phyloP scores from a whole-genome alignment of 352 stramenopile genomes.

The Blastocystis sp. region DNA sequence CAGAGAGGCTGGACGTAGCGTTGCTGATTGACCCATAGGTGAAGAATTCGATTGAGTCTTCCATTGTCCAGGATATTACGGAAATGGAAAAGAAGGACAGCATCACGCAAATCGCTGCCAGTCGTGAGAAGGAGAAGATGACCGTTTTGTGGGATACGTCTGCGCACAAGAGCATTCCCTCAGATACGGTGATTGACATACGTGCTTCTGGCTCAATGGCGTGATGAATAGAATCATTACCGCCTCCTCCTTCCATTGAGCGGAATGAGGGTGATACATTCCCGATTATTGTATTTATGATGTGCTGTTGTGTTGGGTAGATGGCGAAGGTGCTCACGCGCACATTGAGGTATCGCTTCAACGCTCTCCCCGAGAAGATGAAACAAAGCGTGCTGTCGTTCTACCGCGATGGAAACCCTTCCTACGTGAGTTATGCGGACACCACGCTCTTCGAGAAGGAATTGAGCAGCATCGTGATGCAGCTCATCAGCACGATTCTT shows the following conservation, averaged over 20 bases:
- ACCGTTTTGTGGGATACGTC: conserved; percentile 15
- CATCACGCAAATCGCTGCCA: neutral
- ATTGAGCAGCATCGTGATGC: conserved; percentile 43
- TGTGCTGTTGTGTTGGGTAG: neutral
- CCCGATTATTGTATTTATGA: neutral
- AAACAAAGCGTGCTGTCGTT: conserved; percentile 19
- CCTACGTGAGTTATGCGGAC: neutral
- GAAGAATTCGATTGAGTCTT: conserved; percentile 26
- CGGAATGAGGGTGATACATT: conserved; percentile 47
- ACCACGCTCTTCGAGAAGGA: conserved; percentile 5
- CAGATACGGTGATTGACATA: conserved; percentile 48
- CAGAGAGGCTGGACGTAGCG: neutral
- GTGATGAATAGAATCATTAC: conserved; percentile 19
- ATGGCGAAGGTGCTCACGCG: conserved; percentile 57
- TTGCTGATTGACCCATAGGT: neutral
- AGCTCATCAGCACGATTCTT: conserved; percentile 50
- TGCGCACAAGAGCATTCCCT: neutral
- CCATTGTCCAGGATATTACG: conserved; percentile 27
- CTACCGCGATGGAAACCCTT: neutral
- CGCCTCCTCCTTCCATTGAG: conserved; percentile 33
- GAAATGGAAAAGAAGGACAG: neutral
- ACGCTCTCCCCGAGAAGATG: conserved; percentile 2
- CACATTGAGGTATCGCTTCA: conserved; percentile 49
- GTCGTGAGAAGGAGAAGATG: neutral
- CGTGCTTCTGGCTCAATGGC: neutral